phyloP scores from a whole-genome alignment of 176 grass and related monocot genomes.

The bread wheat (Triticum aestivum) region IWGSC_CS_RefSeq_v2.1 NC_057807.1:426498708-426499207 shows the following conservation, averaged over 20 bases:
- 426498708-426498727: constrained; percentile 35
- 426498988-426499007: constrained; percentile 4
- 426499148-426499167: neutral
- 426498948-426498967: neutral
- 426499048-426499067: neutral
- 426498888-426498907: constrained; percentile 38
- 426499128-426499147: neutral
- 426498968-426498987: neutral
- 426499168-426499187: constrained; percentile 32
- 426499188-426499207: neutral
- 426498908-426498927: constrained; percentile 30
- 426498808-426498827: neutral
- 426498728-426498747: neutral
- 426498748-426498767: no score
- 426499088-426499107: neutral
- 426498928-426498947: constrained; percentile 5
- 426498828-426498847: neutral
- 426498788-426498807: no score
- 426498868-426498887: neutral
- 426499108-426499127: neutral
- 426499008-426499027: neutral
- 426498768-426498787: no score
- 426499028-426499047: neutral
- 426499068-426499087: constrained; percentile 28
- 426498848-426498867: constrained; percentile 3